Evolutionary conservation across 1,284 basidiomycete species (phyloP).

Genomic region (Heterobasidion parviporum): DNA sequence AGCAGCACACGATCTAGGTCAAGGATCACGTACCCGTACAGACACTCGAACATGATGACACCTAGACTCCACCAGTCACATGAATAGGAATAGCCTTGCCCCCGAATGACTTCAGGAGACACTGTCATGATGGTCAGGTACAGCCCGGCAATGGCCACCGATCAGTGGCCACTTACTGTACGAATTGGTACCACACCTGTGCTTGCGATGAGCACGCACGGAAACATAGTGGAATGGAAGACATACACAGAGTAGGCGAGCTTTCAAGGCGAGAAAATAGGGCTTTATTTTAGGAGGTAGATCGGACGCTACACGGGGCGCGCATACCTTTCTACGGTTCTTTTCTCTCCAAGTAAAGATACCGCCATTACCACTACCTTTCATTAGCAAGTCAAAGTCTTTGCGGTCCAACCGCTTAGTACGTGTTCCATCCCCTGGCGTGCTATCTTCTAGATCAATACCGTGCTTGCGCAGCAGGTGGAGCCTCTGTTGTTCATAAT

Average conservation of each 20-base stretch:
- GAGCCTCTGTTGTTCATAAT: slow-evolving; percentile 91
- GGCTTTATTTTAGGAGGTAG: neutral
- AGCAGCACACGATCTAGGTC: slow-evolving; percentile 13
- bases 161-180: slow-evolving; percentile 58
- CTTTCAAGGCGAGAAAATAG: slow-evolving; percentile 27
- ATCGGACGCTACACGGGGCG: slow-evolving; percentile 3
- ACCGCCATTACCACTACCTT: slow-evolving; percentile 67
- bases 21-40: slow-evolving; percentile 63
- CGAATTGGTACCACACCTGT: slow-evolving; percentile 81
- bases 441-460: slow-evolving; percentile 81
- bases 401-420: slow-evolving; percentile 71
- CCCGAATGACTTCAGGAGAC: slow-evolving; percentile 93
- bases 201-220: slow-evolving; percentile 16
- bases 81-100: slow-evolving; percentile 87
- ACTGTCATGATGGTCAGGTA: slow-evolving; percentile 33
- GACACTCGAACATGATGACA: slow-evolving; percentile 86
- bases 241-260: slow-evolving; percentile 91
- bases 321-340: slow-evolving; percentile 74
- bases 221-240: neutral
- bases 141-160: neutral
- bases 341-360: slow-evolving; percentile 93
- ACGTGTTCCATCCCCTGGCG: slow-evolving; percentile 46
- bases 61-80: slow-evolving; percentile 99
- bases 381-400: slow-evolving; percentile 76
- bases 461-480: slow-evolving; percentile 90